These are phyloP conservation scores for Apium graveolens DNA, from an alignment of 129 eudicot genomes.

Conservation along the genomic window DNA sequence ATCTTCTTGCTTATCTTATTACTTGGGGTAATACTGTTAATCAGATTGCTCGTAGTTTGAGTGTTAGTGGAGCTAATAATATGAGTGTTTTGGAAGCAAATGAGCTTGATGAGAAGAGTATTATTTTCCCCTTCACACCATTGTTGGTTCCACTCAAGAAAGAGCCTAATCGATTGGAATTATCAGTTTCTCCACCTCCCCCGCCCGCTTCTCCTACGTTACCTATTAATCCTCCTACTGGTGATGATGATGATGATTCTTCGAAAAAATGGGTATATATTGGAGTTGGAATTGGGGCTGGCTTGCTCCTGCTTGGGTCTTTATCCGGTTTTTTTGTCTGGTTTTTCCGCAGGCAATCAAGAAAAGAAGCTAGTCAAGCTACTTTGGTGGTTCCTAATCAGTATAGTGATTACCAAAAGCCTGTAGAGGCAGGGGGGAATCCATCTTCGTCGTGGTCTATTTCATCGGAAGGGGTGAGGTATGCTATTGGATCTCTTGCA, in stretches of 20 bases:
- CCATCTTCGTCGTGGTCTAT: slow-evolving; percentile 14
- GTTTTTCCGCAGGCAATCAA: slow-evolving; percentile 19
- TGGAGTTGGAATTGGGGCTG: slow-evolving; percentile 63
- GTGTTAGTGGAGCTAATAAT: slow-evolving; percentile 14
- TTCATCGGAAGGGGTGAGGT: slow-evolving; percentile 44
- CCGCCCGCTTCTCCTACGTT: slow-evolving; percentile 28
- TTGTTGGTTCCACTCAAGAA: slow-evolving; percentile 52
- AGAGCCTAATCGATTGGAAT: slow-evolving; percentile 24
- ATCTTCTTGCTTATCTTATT: slow-evolving; percentile 48
- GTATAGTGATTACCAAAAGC: slow-evolving; percentile 9
- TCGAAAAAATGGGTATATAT: slow-evolving; percentile 1
- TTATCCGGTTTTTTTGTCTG: slow-evolving; percentile 23
- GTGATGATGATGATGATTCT: background rate
- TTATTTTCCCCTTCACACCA: slow-evolving; percentile 51
- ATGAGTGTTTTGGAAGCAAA: slow-evolving; percentile 47
- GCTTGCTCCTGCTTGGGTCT: slow-evolving; percentile 26
- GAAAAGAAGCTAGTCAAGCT: slow-evolving; percentile 8
- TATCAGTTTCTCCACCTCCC: slow-evolving; percentile 24
- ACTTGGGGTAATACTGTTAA: slow-evolving; percentile 18
- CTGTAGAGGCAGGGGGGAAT: background rate
- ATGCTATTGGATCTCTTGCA: slow-evolving; percentile 48
- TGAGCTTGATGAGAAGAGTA: background rate
- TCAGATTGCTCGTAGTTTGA: slow-evolving; percentile 26
- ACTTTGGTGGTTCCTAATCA: background rate
- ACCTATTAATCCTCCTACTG: slow-evolving; percentile 14